phyloP scores from a whole-genome alignment of 495 filamentous ascomycete genomes.

The Hypoxylon lenormandii region DNA sequence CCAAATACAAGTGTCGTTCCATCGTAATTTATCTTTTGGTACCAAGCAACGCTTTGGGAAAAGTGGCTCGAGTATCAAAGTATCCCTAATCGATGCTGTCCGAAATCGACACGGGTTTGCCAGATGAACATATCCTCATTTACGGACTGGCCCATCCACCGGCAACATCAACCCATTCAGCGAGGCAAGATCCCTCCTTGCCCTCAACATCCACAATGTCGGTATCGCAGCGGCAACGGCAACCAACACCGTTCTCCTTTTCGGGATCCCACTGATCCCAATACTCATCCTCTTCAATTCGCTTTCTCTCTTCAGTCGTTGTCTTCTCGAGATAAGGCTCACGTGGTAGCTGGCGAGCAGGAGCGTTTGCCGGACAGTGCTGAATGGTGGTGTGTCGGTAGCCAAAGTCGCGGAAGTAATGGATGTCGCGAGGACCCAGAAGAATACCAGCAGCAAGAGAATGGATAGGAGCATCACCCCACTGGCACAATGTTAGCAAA shows the following conservation, averaged over 20 bases:
- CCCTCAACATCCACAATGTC: conserved; percentile 97
- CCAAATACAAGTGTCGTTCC: conserved; percentile 44
- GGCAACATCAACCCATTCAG: conserved; percentile 97
- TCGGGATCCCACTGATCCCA: conserved; percentile 88
- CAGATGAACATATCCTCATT: conserved; percentile 11
- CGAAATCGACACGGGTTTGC: conserved; percentile 2
- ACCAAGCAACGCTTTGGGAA: conserved; percentile 7
- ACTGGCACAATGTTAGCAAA: conserved; percentile 65
- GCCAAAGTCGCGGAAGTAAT: conserved; percentile 99
- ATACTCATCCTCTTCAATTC: conserved; percentile 94
- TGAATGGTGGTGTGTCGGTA: conserved; percentile 99
- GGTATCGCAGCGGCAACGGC: conserved; percentile 96
- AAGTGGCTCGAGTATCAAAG: conserved; percentile 20
- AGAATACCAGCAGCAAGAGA: conserved; percentile 94
- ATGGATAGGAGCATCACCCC: conserved; percentile 99
- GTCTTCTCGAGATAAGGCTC: conserved; percentile 86
- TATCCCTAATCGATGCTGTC: conserved; percentile 30
- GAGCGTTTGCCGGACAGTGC: conserved; percentile 97
- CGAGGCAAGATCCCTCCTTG: conserved; percentile 92
- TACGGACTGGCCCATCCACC: conserved; percentile 84
- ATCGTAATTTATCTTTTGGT: conserved; percentile 33
- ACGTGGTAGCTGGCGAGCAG: conserved; percentile 84
- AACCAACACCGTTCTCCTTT: conserved; percentile 97
- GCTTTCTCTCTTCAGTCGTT: conserved; percentile 84
- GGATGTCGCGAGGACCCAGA: conserved; percentile 83